These are phyloP conservation scores for Heritiera littoralis DNA, from an alignment of 345 rosid genomes.

Conservation along the genomic window DNA sequence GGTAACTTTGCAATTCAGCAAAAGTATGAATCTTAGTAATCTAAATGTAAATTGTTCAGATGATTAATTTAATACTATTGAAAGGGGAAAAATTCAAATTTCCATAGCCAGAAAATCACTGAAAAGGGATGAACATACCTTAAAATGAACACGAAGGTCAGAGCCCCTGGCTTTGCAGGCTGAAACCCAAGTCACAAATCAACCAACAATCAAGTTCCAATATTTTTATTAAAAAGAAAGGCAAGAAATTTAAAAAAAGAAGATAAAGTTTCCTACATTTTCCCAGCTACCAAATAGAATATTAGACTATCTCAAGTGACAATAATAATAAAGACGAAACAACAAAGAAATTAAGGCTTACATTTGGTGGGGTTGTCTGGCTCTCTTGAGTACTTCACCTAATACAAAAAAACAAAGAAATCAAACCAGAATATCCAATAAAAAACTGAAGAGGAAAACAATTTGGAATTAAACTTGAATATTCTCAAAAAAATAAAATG, in stretches of 20 bases:
- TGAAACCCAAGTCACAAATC: slow-evolving; percentile 19
- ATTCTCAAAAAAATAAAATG: not conserved
- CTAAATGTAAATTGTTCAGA: not conserved
- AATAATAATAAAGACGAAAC: not conserved
- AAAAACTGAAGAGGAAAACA: not conserved
- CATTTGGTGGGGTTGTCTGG: slow-evolving; percentile 79
- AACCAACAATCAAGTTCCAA: not conserved
- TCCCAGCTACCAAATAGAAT: slow-evolving; percentile 8
- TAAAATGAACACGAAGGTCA: slow-evolving; percentile 76
- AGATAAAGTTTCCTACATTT: not conserved
- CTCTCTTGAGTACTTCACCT: slow-evolving; percentile 80
- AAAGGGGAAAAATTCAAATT: not conserved
- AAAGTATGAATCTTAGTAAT: not conserved
- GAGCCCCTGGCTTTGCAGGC: slow-evolving; percentile 82
- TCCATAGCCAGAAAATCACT: not conserved
- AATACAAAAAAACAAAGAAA: slow-evolving; percentile 8
- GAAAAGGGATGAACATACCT: slow-evolving; percentile 40
- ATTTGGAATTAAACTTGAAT: not conserved
- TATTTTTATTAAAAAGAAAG: not conserved
- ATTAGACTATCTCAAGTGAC: not conserved
- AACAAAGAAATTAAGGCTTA: slow-evolving; percentile 23
- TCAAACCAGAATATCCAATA: slow-evolving; percentile 5
- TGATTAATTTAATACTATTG: not conserved
- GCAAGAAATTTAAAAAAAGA: not conserved
- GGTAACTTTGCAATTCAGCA: not conserved